These are phyloP conservation scores for Breviolum minutum DNA, from an alignment of 73 alveolate species.

Conservation along the genomic window DNA sequence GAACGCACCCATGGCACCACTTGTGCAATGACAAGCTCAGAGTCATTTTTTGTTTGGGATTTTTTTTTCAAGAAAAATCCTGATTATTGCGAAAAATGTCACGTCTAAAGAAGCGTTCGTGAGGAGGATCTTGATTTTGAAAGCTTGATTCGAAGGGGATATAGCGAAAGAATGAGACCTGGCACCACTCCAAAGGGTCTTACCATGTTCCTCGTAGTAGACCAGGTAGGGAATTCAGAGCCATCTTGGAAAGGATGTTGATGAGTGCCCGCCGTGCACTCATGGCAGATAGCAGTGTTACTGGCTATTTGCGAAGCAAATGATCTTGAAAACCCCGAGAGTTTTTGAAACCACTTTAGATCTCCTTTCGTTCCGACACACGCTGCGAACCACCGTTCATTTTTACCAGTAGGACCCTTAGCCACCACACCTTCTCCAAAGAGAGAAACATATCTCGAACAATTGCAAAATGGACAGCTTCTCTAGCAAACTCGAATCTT, in stretches of 20 bases:
- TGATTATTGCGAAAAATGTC: constrained; percentile 57
- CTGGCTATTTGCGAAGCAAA: not conserved
- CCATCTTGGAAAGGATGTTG: constrained; percentile 9
- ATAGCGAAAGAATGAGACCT: no score
- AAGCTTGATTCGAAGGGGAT: not conserved
- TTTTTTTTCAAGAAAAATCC: no score
- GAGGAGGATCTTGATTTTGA: not conserved
- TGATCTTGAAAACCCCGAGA: not conserved
- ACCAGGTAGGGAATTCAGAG: not conserved
- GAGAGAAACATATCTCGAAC: not conserved
- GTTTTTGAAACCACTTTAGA: not conserved
- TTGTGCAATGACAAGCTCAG: no score
- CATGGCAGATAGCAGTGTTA: not conserved
- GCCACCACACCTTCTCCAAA: not conserved
- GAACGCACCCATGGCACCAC: no score
- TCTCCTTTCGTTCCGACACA: constrained; percentile 31
- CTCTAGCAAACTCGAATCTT: not conserved
- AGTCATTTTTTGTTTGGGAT: no score
- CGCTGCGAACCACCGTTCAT: not conserved
- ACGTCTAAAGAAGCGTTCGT: not conserved
- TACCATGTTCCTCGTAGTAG: not conserved
- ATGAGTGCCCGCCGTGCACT: not conserved
- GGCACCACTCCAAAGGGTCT: constrained; percentile 28
- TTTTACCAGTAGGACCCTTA: not conserved
- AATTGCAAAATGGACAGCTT: not conserved